Percentiles rank a stretch among this genome's conserved stretches.
Evolutionary conservation across 305 asterid genomes (phyloP).

Genomic region (Plantago lanceolata): DNA sequence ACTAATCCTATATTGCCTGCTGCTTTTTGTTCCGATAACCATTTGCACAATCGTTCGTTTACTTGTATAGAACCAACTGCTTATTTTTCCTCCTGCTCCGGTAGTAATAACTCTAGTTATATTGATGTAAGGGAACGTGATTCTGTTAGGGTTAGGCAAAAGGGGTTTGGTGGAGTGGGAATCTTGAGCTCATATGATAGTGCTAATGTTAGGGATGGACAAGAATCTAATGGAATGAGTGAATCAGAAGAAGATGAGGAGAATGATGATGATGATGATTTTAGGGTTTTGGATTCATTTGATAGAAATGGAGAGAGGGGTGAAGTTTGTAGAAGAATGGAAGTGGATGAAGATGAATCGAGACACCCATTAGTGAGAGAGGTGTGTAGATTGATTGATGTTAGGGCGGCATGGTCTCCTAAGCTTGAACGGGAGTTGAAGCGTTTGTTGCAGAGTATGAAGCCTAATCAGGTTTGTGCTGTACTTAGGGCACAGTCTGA

Average conservation of each 20-base stretch:
- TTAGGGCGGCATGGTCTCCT: conserved; percentile 61
- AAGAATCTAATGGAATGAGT: conserved; percentile 36
- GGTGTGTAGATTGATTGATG: conserved; percentile 56
- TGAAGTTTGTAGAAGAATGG: conserved; percentile 34
- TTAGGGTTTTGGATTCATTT: conserved; percentile 53
- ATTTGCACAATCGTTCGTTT: conserved; percentile 14
- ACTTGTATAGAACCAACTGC: conserved; percentile 29
- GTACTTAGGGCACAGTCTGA: conserved; percentile 66
- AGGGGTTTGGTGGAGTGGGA: conserved; percentile 26
- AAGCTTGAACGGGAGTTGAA: conserved; percentile 63
- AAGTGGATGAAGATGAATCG: conserved; percentile 52
- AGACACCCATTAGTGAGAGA: conserved; percentile 83
- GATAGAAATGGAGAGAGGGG: conserved; percentile 26
- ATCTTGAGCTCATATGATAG: conserved; percentile 24
- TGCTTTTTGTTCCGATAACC: conserved; percentile 19
- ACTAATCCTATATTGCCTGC: conserved; percentile 11
- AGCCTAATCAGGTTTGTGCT: conserved; percentile 72
- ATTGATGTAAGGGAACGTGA: conserved; percentile 24
- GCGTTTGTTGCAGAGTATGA: conserved; percentile 61
- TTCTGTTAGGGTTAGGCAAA: conserved; percentile 27
- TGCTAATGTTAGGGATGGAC: conserved; percentile 24
- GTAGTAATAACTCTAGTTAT: conserved; percentile 8
- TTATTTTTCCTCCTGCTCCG: conserved; percentile 28
- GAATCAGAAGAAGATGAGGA: conserved; percentile 37
- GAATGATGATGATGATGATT: conserved; percentile 39